phyloP scores from a whole-genome alignment of 192 early-diverging fungal species.

The Coemansia sp. region DNA sequence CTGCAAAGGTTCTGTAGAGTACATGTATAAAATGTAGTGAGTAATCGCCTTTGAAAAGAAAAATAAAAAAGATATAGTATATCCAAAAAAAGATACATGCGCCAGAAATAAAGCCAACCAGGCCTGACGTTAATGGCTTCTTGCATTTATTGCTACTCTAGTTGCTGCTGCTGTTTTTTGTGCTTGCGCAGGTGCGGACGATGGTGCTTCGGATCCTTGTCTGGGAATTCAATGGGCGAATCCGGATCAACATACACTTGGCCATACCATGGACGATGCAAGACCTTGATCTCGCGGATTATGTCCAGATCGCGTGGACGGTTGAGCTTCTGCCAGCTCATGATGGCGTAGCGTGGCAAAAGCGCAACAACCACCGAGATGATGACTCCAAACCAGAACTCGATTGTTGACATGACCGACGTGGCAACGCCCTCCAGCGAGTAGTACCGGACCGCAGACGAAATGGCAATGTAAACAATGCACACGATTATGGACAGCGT shows the following conservation, averaged over 20 bases:
- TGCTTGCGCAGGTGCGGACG: slow-evolving; percentile 13
- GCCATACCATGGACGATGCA: slow-evolving; percentile 56
- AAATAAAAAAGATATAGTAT: no score
- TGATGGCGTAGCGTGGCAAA: slow-evolving; percentile 66
- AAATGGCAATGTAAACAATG: slow-evolving; percentile 67
- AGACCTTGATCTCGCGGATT: slow-evolving; percentile 60
- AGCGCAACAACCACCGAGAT: slow-evolving; percentile 71
- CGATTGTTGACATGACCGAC: slow-evolving; percentile 61
- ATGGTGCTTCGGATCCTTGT: slow-evolving; percentile 25
- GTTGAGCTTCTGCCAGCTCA: slow-evolving; percentile 68
- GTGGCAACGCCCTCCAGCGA: slow-evolving; percentile 71
- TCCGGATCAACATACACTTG: slow-evolving; percentile 55
- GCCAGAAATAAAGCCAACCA: no score
- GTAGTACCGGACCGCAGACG: slow-evolving; percentile 59
- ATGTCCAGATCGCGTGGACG: slow-evolving; percentile 67
- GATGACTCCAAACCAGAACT: slow-evolving; percentile 75
- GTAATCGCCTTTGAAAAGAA: background rate
- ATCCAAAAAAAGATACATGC: no score
- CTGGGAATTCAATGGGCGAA: slow-evolving; percentile 19
- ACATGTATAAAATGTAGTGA: background rate
- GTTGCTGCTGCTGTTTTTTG: slow-evolving; percentile 13
- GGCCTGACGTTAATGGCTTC: no score
- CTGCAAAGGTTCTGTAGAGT: no score
- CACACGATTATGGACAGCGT: slow-evolving; percentile 66
- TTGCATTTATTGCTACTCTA: background rate